A percentile compares a stretch with the other conserved stretches of the same genome.
phyloP scores from a whole-genome alignment of 164 flowering plant species.

The Aristolochia fimbriata region DNA sequence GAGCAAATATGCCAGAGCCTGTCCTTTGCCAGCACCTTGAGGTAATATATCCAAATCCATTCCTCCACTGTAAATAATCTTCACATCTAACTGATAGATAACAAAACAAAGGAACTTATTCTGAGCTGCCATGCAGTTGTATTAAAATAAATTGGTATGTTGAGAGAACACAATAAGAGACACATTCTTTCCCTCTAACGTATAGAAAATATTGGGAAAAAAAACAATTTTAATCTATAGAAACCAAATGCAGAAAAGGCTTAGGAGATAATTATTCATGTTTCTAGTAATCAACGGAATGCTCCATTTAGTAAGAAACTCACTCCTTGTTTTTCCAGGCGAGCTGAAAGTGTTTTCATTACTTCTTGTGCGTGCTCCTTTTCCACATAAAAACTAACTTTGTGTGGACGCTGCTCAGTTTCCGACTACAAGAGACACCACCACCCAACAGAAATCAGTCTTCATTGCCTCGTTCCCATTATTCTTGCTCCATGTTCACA shows the following conservation, averaged over 20 bases:
- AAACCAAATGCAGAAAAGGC: neutral
- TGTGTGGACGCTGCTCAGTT: slow-evolving; percentile 86
- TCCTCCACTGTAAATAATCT: slow-evolving; percentile 83
- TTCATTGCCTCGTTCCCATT: neutral
- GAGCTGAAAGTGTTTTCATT: slow-evolving; percentile 43
- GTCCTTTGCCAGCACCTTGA: slow-evolving; percentile 87
- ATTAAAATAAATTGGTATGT: too few species aligned
- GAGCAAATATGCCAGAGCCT: slow-evolving; percentile 76
- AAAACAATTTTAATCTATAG: neutral
- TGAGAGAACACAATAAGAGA: neutral
- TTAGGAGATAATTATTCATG: neutral
- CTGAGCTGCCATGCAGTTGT: too few species aligned
- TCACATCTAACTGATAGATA: slow-evolving; percentile 56
- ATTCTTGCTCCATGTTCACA: neutral
- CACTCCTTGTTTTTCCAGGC: slow-evolving; percentile 74
- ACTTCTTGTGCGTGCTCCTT: slow-evolving; percentile 68
- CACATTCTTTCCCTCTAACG: neutral
- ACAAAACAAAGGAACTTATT: neutral
- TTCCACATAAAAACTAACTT: slow-evolving; percentile 75
- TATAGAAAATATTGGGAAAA: neutral
- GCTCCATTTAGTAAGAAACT: slow-evolving; percentile 10
- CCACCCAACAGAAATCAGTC: neutral
- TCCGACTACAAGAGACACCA: slow-evolving; percentile 49
- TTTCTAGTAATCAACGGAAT: neutral
- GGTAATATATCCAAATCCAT: slow-evolving; percentile 68